phyloP scores from a whole-genome alignment of 192 early-diverging fungal species.

The Umbelopsis isabellina region DNA sequence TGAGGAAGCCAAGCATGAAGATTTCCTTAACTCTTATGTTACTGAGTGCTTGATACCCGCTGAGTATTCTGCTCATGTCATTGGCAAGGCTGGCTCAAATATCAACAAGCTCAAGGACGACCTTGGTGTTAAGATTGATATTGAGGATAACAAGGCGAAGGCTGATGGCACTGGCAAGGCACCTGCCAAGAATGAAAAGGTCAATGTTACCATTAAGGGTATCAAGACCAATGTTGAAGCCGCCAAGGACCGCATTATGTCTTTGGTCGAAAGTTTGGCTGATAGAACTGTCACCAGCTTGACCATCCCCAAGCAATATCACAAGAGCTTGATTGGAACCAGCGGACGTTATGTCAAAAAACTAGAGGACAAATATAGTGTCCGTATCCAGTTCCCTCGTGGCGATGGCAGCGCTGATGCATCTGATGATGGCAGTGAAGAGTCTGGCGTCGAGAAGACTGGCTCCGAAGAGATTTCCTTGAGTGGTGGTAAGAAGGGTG shows the following conservation, averaged over 20 bases:
- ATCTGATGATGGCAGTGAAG: conserved; percentile 24
- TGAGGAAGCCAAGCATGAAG: conserved; percentile 70
- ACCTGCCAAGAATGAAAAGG: conserved; percentile 40
- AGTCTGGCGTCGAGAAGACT: conserved; percentile 41
- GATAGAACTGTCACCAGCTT: conserved; percentile 65
- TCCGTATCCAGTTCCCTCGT: conserved; percentile 72
- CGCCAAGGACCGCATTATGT: conserved; percentile 71
- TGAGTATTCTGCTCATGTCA: conserved; percentile 69
- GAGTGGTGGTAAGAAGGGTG: conserved; percentile 83
- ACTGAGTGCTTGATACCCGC: conserved; percentile 75
- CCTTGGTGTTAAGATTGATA: conserved; percentile 74
- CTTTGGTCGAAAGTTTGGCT: conserved; percentile 65
- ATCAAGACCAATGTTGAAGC: conserved; percentile 74
- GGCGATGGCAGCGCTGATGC: conserved; percentile 50
- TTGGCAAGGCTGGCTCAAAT: conserved; percentile 88
- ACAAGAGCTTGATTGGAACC: conserved; percentile 72
- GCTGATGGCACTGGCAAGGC: conserved; percentile 31
- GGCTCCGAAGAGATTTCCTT: conserved; percentile 73
- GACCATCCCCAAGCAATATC: conserved; percentile 62
- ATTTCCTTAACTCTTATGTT: conserved; percentile 70
- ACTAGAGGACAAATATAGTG: conserved; percentile 77
- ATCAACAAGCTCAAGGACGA: conserved; percentile 80
- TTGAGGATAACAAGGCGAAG: conserved; percentile 48
- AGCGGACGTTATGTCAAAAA: conserved; percentile 72
- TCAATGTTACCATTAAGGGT: conserved; percentile 78